These are phyloP conservation scores for Aureobasidium subglaciale DNA, from an alignment of 2,329 filamentous ascomycete genomes.

Conservation along the genomic window DNA sequence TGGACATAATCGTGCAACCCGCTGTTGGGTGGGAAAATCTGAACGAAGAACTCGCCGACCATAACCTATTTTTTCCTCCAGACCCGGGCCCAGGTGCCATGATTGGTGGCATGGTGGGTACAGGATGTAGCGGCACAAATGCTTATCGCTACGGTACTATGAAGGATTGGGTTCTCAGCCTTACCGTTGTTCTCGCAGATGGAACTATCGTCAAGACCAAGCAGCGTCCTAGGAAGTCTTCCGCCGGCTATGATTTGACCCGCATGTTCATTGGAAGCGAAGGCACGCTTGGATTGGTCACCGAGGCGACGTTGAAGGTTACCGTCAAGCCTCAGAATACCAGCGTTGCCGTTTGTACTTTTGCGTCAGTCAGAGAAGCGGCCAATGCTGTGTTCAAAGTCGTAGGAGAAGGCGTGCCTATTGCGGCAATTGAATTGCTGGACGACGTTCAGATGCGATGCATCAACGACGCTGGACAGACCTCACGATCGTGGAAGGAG, in stretches of 20 bases:
- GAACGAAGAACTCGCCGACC: constrained; percentile 67
- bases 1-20: constrained; percentile 51
- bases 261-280: constrained; percentile 85
- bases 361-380: constrained; percentile 60
- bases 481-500: constrained; percentile 60
- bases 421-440: constrained; percentile 87
- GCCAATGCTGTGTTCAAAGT: constrained; percentile 74
- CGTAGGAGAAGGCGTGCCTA: constrained; percentile 71
- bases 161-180: constrained; percentile 82
- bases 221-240: constrained; percentile 81
- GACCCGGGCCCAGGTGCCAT: constrained; percentile 86
- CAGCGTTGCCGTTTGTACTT: constrained; percentile 68
- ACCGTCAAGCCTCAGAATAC: constrained; percentile 73
- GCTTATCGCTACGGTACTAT: constrained; percentile 90
- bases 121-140: constrained; percentile 74
- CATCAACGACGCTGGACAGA: constrained; percentile 60
- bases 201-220: constrained; percentile 85
- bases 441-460: constrained; percentile 85
- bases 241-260: constrained; percentile 86
- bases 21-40: constrained; percentile 81
- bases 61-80: constrained; percentile 80
- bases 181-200: constrained; percentile 85
- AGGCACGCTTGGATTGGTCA: constrained; percentile 84
- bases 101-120: constrained; percentile 85
- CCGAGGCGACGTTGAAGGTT: constrained; percentile 82